These are phyloP conservation scores for Fusarium sp. DNA, from an alignment of 2,329 filamentous ascomycete genomes.

Conservation along the genomic window DNA sequence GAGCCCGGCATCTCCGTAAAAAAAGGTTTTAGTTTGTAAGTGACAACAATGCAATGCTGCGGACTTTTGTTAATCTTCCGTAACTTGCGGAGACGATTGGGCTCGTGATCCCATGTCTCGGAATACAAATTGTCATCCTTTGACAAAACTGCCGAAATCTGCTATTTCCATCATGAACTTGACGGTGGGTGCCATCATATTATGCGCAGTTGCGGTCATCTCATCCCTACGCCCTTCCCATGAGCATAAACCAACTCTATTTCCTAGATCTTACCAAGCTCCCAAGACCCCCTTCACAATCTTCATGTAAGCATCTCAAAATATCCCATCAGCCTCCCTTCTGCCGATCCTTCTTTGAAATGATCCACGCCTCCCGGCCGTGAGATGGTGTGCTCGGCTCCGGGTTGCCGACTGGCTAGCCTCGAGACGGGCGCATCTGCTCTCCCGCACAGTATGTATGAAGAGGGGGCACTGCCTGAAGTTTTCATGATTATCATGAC, in stretches of 20 bases:
- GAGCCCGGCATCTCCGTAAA: conserved; percentile 13
- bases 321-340: conserved; percentile 10
- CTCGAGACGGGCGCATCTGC: background rate
- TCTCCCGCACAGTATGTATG: background rate
- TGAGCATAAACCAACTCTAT: background rate
- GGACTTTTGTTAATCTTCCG: background rate
- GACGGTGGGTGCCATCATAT: background rate
- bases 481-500: background rate
- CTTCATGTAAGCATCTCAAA: conserved; percentile 10
- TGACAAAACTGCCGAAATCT: background rate
- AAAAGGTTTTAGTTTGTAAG: background rate
- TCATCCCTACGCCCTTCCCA: background rate
- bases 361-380: background rate
- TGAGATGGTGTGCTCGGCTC: conserved; percentile 30
- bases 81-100: background rate
- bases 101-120: background rate
- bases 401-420: conserved; percentile 18
- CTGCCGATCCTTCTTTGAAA: background rate
- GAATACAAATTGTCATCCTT: background rate
- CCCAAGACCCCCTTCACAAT: background rate
- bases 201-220: background rate
- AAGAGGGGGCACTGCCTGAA: conserved; percentile 1
- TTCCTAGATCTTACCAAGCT: background rate
- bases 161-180: background rate
- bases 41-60: background rate